Base-by-base conservation (phyloP, 495 filamentous ascomycete genomes). In the Hypoxylon fuscum region DNA sequence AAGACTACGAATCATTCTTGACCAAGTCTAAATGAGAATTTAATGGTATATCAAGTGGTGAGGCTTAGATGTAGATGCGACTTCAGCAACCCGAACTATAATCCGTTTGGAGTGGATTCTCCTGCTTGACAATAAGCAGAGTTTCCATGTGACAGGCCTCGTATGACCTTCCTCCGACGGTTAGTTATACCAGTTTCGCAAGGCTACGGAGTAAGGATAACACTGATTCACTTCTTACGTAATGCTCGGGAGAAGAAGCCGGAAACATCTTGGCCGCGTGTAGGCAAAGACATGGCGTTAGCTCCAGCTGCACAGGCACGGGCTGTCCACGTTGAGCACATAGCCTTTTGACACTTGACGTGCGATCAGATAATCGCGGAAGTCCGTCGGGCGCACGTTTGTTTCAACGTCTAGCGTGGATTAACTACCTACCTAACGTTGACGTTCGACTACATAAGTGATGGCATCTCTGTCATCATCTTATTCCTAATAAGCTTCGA, bases 271-370 rank as follows among this genome's bases (percentile, higher is more conserved):
- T n/a, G n/a, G n/a, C n/a, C n/a, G 53, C 38, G 32, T 34, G 52
- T 41, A 41, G 12, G 14, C 38, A 29, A 34, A 15, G 23, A 42
- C 32, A 41, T 21, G 44, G 11, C 46, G 27, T 55, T 41, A 15
- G 45, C 15, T 12, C 27, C 11, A 25, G 27, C 37, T 20, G 32
- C 23, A 46, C 11, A 34, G 52, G 35, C 53, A 63, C 46, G 25
- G 23, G 10, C 25, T 40, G 40, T 35, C 29, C 31, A 41, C 11
- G 48, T 51, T 22, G 57, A 12, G 9, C 31, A 21, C 40, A 51
- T 51, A 21, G 20, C 38, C 10, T 37, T 22, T 44, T 41, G 18
- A 27, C 10, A 1, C 21, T 37, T 32, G 15, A 27, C 20, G 22
- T 21, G 15, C 34, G 43, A 31, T 41, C 43, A 41, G 43, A 29